These are phyloP conservation scores for Populus hybrid DNA, from an alignment of 441 rosid genomes.

Conservation along the genomic window DNA sequence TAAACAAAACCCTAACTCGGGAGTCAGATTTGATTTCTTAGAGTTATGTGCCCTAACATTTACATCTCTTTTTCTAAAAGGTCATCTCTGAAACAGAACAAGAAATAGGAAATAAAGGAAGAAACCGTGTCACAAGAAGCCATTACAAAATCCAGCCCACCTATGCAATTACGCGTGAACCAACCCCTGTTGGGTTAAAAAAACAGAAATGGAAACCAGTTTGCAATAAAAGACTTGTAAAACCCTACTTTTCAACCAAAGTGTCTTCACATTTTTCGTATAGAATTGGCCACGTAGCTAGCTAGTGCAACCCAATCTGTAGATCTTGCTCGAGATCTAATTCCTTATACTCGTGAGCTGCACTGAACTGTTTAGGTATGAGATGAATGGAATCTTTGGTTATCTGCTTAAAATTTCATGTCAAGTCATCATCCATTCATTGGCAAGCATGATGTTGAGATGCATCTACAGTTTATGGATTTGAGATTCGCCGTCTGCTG, in stretches of 20 bases:
- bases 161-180: conserved; percentile 19
- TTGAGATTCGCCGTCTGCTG: too few relatives aligned
- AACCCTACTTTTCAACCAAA: too few relatives aligned
- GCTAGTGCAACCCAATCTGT: too few relatives aligned
- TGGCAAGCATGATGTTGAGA: too few relatives aligned
- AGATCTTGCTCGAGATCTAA: not conserved
- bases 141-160: not conserved
- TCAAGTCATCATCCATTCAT: too few relatives aligned
- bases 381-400: too few relatives aligned
- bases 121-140: conserved; percentile 2
- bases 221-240: not conserved
- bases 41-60: not conserved
- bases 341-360: not conserved
- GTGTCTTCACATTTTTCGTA: not conserved
- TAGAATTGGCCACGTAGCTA: not conserved
- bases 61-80: not conserved
- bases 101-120: not conserved
- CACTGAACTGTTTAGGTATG: too few relatives aligned
- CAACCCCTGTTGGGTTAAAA: not conserved
- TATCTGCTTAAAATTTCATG: too few relatives aligned
- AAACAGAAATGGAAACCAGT: conserved; percentile 15
- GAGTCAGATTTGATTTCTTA: not conserved
- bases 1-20: not conserved
- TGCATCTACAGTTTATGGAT: too few relatives aligned
- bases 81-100: too few relatives aligned